phyloP scores from a whole-genome alignment of 768 basidiomycete genomes.

The Lentinula sp. region DNA sequence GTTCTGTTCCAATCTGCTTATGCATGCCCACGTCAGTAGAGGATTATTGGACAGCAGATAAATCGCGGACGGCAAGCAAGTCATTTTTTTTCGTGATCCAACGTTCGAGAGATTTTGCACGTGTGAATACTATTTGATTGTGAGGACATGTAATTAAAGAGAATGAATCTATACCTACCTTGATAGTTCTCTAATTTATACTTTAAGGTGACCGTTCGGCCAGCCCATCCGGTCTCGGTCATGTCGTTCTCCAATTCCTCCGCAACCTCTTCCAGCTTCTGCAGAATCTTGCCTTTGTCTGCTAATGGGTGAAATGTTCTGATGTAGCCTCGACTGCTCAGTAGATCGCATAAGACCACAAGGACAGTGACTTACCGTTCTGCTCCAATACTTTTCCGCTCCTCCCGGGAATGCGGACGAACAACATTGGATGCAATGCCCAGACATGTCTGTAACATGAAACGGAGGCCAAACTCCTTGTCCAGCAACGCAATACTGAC shows the following conservation, averaged over 20 bases:
- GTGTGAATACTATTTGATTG: slow-evolving; percentile 55
- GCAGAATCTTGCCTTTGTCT: slow-evolving; percentile 60
- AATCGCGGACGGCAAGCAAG: slow-evolving; percentile 55
- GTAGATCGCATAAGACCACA: not conserved
- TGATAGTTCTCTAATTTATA: slow-evolving; percentile 91
- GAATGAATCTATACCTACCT: slow-evolving; percentile 31
- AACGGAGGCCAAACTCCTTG: slow-evolving; percentile 75
- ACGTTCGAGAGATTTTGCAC: slow-evolving; percentile 73
- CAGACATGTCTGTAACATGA: slow-evolving; percentile 74
- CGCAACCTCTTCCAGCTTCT: slow-evolving; percentile 77
- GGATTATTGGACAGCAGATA: not conserved
- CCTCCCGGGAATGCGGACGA: slow-evolving; percentile 67
- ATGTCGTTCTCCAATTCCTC: slow-evolving; percentile 80
- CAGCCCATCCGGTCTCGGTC: slow-evolving; percentile 73
- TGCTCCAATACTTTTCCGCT: slow-evolving; percentile 87
- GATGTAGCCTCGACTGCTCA: not conserved
- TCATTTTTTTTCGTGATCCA: slow-evolving; percentile 81
- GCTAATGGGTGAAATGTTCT: slow-evolving; percentile 75
- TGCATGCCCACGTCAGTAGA: slow-evolving; percentile 8
- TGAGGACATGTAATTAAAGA: not conserved
- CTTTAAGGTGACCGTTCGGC: slow-evolving; percentile 86
- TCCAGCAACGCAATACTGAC: slow-evolving; percentile 77
- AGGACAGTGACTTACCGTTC: slow-evolving; percentile 52
- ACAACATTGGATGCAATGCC: slow-evolving; percentile 86
- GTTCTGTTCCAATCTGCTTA: slow-evolving; percentile 67